A percentile compares a stretch with the other conserved stretches of the same genome.
Conservation (phyloP, 345 rosid genomes). For the Moricandia moricandioides region DNA sequence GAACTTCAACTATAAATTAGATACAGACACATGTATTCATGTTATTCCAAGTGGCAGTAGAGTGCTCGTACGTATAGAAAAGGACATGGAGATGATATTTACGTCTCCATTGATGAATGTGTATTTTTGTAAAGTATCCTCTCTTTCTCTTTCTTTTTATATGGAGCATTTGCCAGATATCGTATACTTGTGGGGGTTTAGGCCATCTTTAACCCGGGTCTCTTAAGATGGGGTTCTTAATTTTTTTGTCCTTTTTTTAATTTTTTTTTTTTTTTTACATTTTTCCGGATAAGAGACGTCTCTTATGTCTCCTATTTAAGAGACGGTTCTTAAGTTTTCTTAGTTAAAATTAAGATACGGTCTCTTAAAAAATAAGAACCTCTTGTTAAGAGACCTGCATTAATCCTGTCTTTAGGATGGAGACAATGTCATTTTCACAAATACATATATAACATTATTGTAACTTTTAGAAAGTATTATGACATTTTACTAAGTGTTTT, state of each 20-base stretch:
- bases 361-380: no score
- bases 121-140: not conserved
- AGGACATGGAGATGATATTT: not conserved
- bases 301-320: no score
- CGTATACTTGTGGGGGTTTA: conserved; percentile 28
- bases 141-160: not conserved
- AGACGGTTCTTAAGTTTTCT: no score
- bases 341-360: no score
- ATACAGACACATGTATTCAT: not conserved
- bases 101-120: not conserved
- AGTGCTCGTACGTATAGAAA: conserved; percentile 3
- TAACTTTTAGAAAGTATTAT: conserved; percentile 21
- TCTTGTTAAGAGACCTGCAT: no score
- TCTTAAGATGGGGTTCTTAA: no score
- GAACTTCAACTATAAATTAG: not conserved
- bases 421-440: conserved; percentile 13
- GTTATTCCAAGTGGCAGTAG: conserved; percentile 24
- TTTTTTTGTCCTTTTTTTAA: no score
- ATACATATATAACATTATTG: not conserved
- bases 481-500: conserved; percentile 16
- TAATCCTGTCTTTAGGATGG: no score
- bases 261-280: no score
- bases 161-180: conserved; percentile 18
- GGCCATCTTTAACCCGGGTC: no score
- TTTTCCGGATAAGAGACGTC: no score